Evolutionary conservation across 768 basidiomycete genomes (phyloP).

Genomic region (Suillus clintonianus): DNA sequence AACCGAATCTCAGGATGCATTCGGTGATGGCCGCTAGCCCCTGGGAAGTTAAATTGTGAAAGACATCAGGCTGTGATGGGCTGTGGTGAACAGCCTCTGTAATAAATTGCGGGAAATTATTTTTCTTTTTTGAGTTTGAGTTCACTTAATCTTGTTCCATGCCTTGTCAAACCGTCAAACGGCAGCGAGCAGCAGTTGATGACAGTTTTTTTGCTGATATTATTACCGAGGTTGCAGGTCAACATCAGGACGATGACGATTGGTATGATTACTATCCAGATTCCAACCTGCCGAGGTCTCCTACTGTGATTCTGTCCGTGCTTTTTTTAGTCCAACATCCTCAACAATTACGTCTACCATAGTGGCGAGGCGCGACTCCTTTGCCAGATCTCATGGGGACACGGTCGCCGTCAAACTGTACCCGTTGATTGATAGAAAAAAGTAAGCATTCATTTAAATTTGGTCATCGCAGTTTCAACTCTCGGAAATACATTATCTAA

Average conservation of each 20-base stretch:
- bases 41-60: conserved; percentile 14
- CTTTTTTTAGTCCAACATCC: background rate
- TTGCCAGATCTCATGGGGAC: conserved; percentile 46
- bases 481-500: background rate
- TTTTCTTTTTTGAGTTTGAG: conserved; percentile 1
- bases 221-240: background rate
- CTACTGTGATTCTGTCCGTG: background rate
- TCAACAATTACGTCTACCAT: background rate
- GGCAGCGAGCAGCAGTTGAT: background rate
- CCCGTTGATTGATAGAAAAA: conserved; percentile 62
- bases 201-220: background rate
- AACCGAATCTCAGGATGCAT: background rate
- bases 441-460: conserved; percentile 43
- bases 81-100: background rate
- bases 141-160: background rate
- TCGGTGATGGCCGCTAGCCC: background rate
- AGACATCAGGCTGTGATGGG: conserved; percentile 4
- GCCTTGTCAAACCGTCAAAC: background rate
- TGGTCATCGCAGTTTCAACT: background rate
- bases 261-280: background rate
- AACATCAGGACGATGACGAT: background rate
- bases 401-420: conserved; percentile 56
- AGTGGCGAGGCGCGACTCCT: conserved; percentile 31
- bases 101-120: background rate
- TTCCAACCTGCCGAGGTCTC: background rate